Evolutionary conservation across 805 yeast genomes (phyloP), one percentile per base, ranked within the genome.

Genomic region (Candida endomychidarum): DNA sequence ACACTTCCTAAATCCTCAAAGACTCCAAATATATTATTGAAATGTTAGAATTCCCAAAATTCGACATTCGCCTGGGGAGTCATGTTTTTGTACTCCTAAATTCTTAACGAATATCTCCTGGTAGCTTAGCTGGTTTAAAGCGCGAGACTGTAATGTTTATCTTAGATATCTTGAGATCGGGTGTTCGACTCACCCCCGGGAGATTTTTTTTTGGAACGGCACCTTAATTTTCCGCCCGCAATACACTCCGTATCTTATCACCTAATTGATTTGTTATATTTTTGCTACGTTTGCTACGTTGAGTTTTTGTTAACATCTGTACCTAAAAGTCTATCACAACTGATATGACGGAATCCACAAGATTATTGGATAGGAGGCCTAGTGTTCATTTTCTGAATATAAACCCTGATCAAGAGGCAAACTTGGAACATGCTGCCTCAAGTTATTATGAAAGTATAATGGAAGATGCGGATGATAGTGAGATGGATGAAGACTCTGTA

Each of bases 381-480:
- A 33, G 42, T 14, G 46, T 47, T 8, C 31, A 39, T 34, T 47
- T 44, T 28, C 30, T 17, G 17, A 15, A 22, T 9, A 22, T 42
- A 8, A 35, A 38, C 14, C 12, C 27, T 5, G 33, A 41, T 17
- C 28, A 22, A 11, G 51, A 47, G 5, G 43, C 43, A 4, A 31
- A 40, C 10, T 24, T 66, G 20, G 62, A 60, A 27, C 54, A 47
- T 17, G 68, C 72, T 1, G 65, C 55, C 21, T 51, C 52, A 33
- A 66, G 68, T 38, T 53, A 62, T 3, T 65, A 67, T 34, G 75
- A 68, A 29, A 74, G 75, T 3, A 57, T 72, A 1, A 57, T 48
- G 4, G 50, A 47, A 8, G 48, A 42, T 29, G 60, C 62, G 9
- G 61, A 56, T 12, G 71, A 62, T 26, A 65, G 60, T 6, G 55